Evolutionary conservation across 202 grass and related monocot species (phyloP).

Genomic region (Dendrocalamus latiflorus): DNA sequence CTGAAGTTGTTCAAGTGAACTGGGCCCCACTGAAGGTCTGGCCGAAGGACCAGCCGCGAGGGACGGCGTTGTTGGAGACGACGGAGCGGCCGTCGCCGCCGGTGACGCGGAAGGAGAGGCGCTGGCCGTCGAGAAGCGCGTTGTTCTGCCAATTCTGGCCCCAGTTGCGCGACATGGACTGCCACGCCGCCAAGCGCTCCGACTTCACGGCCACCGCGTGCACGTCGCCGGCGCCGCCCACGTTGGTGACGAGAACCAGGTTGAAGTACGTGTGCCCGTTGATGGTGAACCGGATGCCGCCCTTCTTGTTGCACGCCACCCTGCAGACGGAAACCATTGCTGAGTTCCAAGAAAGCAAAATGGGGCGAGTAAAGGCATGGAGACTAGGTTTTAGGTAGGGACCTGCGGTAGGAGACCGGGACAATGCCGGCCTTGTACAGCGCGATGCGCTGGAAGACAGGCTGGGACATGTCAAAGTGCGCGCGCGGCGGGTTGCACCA

Average conservation of each 20-base stretch:
- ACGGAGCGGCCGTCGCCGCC: constrained; percentile 61
- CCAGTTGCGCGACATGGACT: constrained; percentile 84
- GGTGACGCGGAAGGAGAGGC: constrained; percentile 73
- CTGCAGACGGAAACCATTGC: background rate
- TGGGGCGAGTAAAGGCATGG: no score
- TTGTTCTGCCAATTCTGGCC: constrained; percentile 98
- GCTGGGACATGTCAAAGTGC: constrained; percentile 89
- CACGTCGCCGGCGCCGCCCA: constrained; percentile 84
- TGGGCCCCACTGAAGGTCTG: constrained; percentile 84
- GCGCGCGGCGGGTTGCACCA: constrained; percentile 88
- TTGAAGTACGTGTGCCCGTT: constrained; percentile 99
- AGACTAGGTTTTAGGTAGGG: no score
- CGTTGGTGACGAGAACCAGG: constrained; percentile 88
- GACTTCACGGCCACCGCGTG: constrained; percentile 58
- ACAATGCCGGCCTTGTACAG: no score
- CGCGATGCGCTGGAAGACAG: constrained; percentile 72
- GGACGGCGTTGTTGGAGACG: constrained; percentile 50
- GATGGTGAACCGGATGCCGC: constrained; percentile 85
- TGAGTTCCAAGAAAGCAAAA: no score
- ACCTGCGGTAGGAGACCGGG: no score
- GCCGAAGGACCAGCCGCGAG: constrained; percentile 63
- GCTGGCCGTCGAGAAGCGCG: constrained; percentile 50
- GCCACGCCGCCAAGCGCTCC: constrained; percentile 37
- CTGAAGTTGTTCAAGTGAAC: constrained; percentile 26
- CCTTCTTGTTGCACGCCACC: constrained; percentile 74